These are phyloP conservation scores for Metarhizium rileyi DNA, from an alignment of 2,329 filamentous ascomycete species.

Conservation along the genomic window DNA sequence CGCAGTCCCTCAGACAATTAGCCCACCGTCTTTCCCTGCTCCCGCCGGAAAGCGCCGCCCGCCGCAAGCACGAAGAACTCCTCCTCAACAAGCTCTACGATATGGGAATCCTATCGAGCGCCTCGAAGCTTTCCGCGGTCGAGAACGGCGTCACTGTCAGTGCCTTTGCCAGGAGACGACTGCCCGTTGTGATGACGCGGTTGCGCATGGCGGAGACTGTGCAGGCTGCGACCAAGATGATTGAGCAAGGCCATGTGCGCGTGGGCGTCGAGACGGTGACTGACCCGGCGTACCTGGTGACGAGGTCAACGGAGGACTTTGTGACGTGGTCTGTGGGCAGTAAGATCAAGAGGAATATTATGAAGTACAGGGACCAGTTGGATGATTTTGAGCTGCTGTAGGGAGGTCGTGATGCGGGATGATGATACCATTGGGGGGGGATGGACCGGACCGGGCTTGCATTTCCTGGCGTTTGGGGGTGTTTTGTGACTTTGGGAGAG, in stretches of 20 bases:
- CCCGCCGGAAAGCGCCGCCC: slow-evolving; percentile 66
- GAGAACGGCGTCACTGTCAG: slow-evolving; percentile 85
- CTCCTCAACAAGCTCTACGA: slow-evolving; percentile 87
- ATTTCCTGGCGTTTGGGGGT: not conserved
- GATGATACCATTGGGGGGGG: not conserved
- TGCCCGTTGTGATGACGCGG: slow-evolving; percentile 86
- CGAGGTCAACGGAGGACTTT: slow-evolving; percentile 86
- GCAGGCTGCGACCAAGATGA: slow-evolving; percentile 72
- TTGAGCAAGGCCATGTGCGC: slow-evolving; percentile 89
- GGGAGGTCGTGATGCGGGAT: slow-evolving; percentile 14
- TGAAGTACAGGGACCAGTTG: slow-evolving; percentile 88
- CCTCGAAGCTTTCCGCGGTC: slow-evolving; percentile 71
- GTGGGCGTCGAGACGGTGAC: slow-evolving; percentile 86
- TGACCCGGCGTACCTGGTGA: slow-evolving; percentile 83
- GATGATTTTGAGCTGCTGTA: slow-evolving; percentile 90
- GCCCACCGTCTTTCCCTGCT: slow-evolving; percentile 81
- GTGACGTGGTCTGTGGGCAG: slow-evolving; percentile 93
- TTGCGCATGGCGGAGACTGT: slow-evolving; percentile 88
- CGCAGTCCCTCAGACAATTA: slow-evolving; percentile 72
- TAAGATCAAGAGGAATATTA: slow-evolving; percentile 94
- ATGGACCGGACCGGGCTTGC: not conserved
- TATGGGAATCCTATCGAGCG: slow-evolving; percentile 74
- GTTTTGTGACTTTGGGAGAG: not conserved
- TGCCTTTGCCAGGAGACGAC: slow-evolving; percentile 71
- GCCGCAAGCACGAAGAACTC: slow-evolving; percentile 75